Evolutionary conservation across 2,329 filamentous ascomycete species (phyloP).

Genomic region (Tothia fuscella): DNA sequence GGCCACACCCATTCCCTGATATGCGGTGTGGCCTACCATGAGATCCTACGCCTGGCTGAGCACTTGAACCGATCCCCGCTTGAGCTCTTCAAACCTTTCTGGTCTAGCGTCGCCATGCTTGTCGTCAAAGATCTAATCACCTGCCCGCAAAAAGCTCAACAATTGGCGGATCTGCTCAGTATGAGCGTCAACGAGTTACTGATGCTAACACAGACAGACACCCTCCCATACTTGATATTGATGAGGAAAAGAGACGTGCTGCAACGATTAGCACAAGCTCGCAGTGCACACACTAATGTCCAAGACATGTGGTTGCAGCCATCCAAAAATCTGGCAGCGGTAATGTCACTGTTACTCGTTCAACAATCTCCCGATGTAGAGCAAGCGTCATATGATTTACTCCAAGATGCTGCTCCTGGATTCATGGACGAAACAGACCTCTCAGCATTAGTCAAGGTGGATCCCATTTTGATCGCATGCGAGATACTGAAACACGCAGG

Average conservation of each 20-base stretch:
- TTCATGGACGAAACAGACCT: slow-evolving; percentile 57
- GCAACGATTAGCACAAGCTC: slow-evolving; percentile 64
- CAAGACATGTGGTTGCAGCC: slow-evolving; percentile 52
- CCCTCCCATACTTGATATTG: slow-evolving; percentile 76
- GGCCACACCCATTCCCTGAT: slow-evolving; percentile 72
- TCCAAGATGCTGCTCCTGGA: slow-evolving; percentile 56
- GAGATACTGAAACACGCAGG: slow-evolving; percentile 73
- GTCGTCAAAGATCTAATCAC: slow-evolving; percentile 71
- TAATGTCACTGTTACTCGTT: slow-evolving; percentile 45
- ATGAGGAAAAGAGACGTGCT: slow-evolving; percentile 68
- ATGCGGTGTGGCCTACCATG: slow-evolving; percentile 70
- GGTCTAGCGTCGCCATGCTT: slow-evolving; percentile 71
- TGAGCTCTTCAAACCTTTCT: slow-evolving; percentile 73
- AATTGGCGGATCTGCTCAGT: slow-evolving; percentile 69
- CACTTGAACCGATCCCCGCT: slow-evolving; percentile 48
- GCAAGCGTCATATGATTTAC: slow-evolving; percentile 52
- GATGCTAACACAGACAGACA: slow-evolving; percentile 63
- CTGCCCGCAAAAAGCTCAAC: slow-evolving; percentile 69
- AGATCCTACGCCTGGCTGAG: slow-evolving; percentile 63
- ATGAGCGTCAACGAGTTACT: slow-evolving; percentile 66
- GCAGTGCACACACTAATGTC: slow-evolving; percentile 36
- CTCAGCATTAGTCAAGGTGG: slow-evolving; percentile 56
- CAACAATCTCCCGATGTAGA: slow-evolving; percentile 55
- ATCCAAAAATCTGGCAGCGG: slow-evolving; percentile 43
- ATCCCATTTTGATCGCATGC: slow-evolving; percentile 63